Evolutionary conservation across 352 stramenopile genomes (phyloP), one percentile per base, ranked within the genome.

Genomic region (Globisporangium spiculum): DNA sequence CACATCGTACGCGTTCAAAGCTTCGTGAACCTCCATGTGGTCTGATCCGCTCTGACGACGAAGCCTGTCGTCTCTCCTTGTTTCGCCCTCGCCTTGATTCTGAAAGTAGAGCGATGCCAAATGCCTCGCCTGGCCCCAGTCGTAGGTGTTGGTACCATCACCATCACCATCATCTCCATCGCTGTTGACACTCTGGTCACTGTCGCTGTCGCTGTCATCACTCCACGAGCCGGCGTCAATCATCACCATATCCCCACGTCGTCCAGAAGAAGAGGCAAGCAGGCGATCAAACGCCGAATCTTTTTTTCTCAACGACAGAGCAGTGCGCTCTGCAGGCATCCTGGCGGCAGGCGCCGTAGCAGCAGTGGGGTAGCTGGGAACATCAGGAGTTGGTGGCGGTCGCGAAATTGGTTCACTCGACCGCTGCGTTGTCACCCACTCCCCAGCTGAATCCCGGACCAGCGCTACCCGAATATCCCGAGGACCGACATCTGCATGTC

Each of bases 241-340:
- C 55, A 61, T 61, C 30, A 61, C 55, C 27, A 18, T 27, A 34
- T 61, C 30, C 5, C 20, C 55, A 20, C 20, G 27, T 20, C 55
- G 27, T 30, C 55, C 27, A 27, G 55, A 61, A 20, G 34, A 41
- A 27, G 54, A 60, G 20, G 26, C 55, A 10, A 61, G 24, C 18
- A 61, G 55, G 20, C 30, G 55, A 46, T 61, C 55, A 26, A 61
- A 61, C 55, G 55, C 55, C 38, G 38, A 48, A 3, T 61, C 55
- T 26, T 60, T 24, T 18, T 27, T 32, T 41, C 54, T 20, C 12
- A 48, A 48, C 38, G 26, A n/a, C 27, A 24, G 12, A 20, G 26
- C 4, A 6, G 10, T 9, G 16, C 27, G 18, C 54, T 41, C 27
- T 60, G 27, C 30, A 5, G 54, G 22, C 54, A 36, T 32, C 5